Evolutionary conservation across 2,329 filamentous ascomycete species (phyloP), one percentile per base, ranked within the genome.

Genomic region (Periglandula ipomoeae): DNA sequence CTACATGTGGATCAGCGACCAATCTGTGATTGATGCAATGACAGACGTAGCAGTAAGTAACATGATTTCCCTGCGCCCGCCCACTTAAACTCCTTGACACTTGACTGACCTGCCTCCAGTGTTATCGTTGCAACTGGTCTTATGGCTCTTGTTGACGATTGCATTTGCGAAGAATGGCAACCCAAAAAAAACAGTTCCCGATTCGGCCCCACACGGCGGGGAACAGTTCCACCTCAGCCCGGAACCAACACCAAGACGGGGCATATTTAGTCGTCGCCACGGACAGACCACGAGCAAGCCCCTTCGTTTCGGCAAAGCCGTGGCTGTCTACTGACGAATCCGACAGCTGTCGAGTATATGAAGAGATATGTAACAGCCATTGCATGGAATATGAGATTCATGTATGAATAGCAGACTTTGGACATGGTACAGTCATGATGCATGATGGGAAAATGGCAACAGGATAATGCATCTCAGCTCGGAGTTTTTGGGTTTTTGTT

Each of bases 71-170:
- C 2, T 15, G 15, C 30, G 10, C 30, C 15, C 15, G 11, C 3
- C 27, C 15, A 13, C 15, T 11, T 2, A 30, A 30, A 13, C 8
- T 15, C 30, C 9, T n/a, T 20, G 37, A n/a, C n/a, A n/a, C 10
- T 39, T 19, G 46, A 49, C 56, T 64, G 56, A 65, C 58, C n/a
- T 37, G 20, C n/a, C 26, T 30, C 13, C 56, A 95, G 89, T 65
- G 84, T 95, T 55, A 84, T 97, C 54, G 78, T 97, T 53, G 81
- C 89, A 42, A 93, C 89, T n/a, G 91, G 91, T 22, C 78, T 97
- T 56, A 82, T 95, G 58, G 81, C 87, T 7, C 79, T 97, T 40
- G 85, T 94, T 46, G 91, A 97, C 61, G 89, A 97, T 68, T 88
- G 83, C 70, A 95, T 97, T 72, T 87, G 87, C 66, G 76, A 81